Percentiles rank a stretch among this genome's conserved stretches.
phyloP scores from a whole-genome alignment of 1,139 yeast genomes.

The Geotrichum citri-aurantii region DNA sequence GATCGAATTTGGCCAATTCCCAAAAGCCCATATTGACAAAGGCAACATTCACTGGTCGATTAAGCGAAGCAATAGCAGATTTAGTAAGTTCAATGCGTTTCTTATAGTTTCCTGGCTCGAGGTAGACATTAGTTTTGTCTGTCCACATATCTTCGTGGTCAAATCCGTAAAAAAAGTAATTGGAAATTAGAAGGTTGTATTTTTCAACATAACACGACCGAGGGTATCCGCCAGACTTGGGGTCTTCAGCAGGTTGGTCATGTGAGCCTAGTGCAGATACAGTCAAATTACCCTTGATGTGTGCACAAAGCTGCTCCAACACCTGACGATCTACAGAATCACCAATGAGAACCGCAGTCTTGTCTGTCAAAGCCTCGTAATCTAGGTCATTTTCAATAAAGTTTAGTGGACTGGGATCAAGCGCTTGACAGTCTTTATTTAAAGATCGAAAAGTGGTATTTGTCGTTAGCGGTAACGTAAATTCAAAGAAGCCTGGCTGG shows the following conservation, averaged over 20 bases:
- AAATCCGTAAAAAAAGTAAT: conserved; percentile 20
- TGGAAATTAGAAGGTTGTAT: conserved; percentile 17
- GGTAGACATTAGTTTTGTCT: conserved; percentile 17
- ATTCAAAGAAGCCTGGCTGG: not conserved
- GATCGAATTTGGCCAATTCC: conserved; percentile 20
- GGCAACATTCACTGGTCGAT: conserved; percentile 17
- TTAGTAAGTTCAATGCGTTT: conserved; percentile 13
- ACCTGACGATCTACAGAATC: conserved; percentile 20
- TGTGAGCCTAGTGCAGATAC: conserved; percentile 17
- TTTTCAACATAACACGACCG: conserved; percentile 19
- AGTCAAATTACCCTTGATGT: conserved; percentile 14
- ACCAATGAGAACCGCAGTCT: conserved; percentile 20
- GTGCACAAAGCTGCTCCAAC: conserved; percentile 17
- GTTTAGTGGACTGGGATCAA: not conserved
- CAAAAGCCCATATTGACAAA: conserved; percentile 21
- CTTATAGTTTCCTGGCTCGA: conserved; percentile 18
- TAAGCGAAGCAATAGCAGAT: conserved; percentile 13
- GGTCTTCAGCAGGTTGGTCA: not conserved
- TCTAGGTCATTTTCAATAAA: not conserved
- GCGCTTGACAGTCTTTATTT: not conserved
- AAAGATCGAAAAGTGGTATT: not conserved
- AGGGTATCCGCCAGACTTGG: conserved; percentile 16
- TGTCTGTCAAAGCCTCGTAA: conserved; percentile 13
- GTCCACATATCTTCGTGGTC: conserved; percentile 19
- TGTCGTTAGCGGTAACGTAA: not conserved